A percentile compares a stretch with the other conserved stretches of the same genome.
phyloP scores from a whole-genome alignment of 140 eudicot species.

The Senecio squalidus region DNA sequence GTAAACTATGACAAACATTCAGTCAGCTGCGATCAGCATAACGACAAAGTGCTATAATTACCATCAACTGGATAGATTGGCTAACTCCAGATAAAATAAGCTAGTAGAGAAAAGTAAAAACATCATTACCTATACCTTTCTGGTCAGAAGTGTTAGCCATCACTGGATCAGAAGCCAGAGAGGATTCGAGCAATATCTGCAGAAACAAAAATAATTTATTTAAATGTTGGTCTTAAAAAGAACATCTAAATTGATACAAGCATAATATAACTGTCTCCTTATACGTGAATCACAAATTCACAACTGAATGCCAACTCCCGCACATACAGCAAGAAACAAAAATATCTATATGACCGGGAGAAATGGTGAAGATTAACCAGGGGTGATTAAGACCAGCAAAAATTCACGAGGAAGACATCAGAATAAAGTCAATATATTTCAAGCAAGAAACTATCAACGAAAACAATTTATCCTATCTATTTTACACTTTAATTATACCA shows the following conservation, averaged over 20 bases:
- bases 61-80: not conserved
- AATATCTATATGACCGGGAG: not conserved
- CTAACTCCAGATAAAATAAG: not conserved
- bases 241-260: not conserved
- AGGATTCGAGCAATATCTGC: conserved; percentile 44
- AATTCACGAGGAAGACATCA: not conserved
- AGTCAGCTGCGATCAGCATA: not conserved
- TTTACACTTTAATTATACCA: not conserved
- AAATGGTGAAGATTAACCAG: not conserved
- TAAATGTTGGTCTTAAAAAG: not conserved
- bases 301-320: too few relatives aligned
- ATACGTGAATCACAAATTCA: too few relatives aligned
- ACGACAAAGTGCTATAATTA: not conserved
- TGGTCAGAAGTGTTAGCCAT: conserved; percentile 24
- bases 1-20: not conserved
- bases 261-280: conserved; percentile 3
- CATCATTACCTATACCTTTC: conserved; percentile 40
- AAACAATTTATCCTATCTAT: not conserved
- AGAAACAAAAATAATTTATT: conserved; percentile 4
- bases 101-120: conserved; percentile 10
- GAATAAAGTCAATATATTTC: not conserved
- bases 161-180: conserved; percentile 23
- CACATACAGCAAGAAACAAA: conserved; percentile 1
- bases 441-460: not conserved
- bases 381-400: not conserved